phyloP scores from a whole-genome alignment of 768 basidiomycete genomes.

The Lentinus tigrinus region DNA sequence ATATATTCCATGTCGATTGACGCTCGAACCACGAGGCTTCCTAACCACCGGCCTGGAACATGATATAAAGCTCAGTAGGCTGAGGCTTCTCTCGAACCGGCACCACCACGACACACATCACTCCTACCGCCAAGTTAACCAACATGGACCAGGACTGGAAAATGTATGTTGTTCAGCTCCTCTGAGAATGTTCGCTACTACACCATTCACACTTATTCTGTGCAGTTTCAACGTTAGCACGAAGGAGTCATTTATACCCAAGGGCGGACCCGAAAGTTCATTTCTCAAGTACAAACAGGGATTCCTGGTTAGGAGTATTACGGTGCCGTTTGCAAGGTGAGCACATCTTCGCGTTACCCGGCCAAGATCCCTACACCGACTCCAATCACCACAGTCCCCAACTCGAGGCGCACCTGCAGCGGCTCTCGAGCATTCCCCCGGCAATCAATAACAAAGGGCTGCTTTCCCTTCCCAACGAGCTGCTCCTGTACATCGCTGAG shows the following conservation, averaged over 20 bases:
- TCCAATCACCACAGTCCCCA: background rate
- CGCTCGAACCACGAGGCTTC: background rate
- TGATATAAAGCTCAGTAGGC: too few species aligned
- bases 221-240: background rate
- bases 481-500: slow-evolving; percentile 30
- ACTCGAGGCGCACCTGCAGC: background rate
- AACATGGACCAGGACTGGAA: background rate
- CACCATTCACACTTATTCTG: background rate
- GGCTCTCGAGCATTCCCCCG: background rate
- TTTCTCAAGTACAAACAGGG: background rate
- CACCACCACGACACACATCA: too few species aligned
- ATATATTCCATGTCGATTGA: background rate
- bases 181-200: too few species aligned
- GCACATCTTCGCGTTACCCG: slow-evolving; percentile 52
- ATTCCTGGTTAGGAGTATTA: background rate
- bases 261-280: background rate
- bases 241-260: background rate
- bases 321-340: background rate
- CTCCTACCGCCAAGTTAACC: background rate
- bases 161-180: background rate
- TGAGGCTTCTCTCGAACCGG: too few species aligned
- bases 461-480: slow-evolving; percentile 29
- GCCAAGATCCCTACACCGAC: slow-evolving; percentile 22
- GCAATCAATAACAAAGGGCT: slow-evolving; percentile 14
- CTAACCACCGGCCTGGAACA: too few species aligned